Evolutionary conservation across 2,329 filamentous ascomycete species (phyloP), one percentile per base, ranked within the genome.

Genomic region (Aspergillus proliferans): DNA sequence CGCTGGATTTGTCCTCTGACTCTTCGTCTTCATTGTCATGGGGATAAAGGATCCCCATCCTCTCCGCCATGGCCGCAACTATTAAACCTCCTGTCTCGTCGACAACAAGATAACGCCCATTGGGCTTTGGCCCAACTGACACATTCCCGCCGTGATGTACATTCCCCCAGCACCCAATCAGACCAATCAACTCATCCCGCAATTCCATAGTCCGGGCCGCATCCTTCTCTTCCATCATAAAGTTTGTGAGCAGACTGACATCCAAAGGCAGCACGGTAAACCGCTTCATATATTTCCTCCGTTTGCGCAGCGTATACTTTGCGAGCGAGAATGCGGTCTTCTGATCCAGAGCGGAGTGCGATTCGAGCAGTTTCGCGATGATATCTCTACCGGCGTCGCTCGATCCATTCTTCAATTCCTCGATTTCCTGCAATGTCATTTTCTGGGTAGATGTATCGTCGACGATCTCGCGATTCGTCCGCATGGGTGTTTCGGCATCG

Each of bases 231-330:
- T 85, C 77, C 45, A 95, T 71, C 61, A 92, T 77, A 75, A 86
- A 94, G 57, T 89, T 81, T 18, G 84, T 83, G 53, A 97, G 74
- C 55, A 83, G 78, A 0, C 84, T 78, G 12, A 94, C 83, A 62
- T 96, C 90, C 58, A 97, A 72, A 0, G 92, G 92, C 46, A 95
- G 69, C 1, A 93, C 82, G 0, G 87, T 88, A 63, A 98, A 97
- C 10, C 90, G 79, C 60, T 87, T 85, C 55, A 97, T 80, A 66
- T 95, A 97, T 71, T 98, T 98, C 66, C 85, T 91, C 55, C 88
- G 86, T 74, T 98, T 98, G 42, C 95, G 78, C 15, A 97, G 75
- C 62, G 93, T 95, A 71, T 98, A 98, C 69, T 98, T 98, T 40
- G 92, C 91, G 50, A 96, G 76, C 2, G 90, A 94, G 63, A 94